Base-by-base conservation (phyloP, 1,284 basidiomycete species). In the Singerocomus inundabilis region DNA sequence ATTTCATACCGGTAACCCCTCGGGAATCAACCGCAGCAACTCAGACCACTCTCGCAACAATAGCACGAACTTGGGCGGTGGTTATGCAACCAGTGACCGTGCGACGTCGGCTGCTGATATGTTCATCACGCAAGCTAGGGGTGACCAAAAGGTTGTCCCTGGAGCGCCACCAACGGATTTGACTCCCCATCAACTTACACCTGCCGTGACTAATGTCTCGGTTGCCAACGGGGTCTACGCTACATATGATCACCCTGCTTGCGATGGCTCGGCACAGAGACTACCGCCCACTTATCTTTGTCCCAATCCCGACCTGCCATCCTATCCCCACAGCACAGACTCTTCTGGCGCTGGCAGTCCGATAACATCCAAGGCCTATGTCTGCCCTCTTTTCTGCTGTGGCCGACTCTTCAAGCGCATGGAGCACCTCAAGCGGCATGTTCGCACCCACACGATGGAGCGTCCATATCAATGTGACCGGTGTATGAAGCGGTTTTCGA, bases 371-470 rank as follows among this genome's bases (percentile, higher is more conserved):
- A 88, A 85, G 66, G 84, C 81, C 11, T 93, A 83, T 62, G 78
- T 83, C 38, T 93, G 91, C 68, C 89, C 89, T 24, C 75, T 91
- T 1, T 83, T 81, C 64, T 86, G 86, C 7, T 95, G 92, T 65
- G 83, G 86, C 5, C 76, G 87, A 53, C 72, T 87, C 53, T 96
- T 94, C 81, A 93, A 92, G 75, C 82, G 91, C 8, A 82, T 88
- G 73, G 93, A 95, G 65, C 91, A 95, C 64, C 75, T 95, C 56
- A 90, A 89, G 70, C 74, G 91, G 35, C 93, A 96, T 68, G 72
- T 93, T 31, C 79, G 91, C 47, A 93, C 91, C n/a, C 93, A 95
- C 65, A 93, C 91, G 34, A 79, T 90, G 76, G 92, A 94, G 68
- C 75, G 85, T 39, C 92, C 93, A 0, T 93, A 82, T 69, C 73